phyloP scores from a whole-genome alignment of 1,284 basidiomycete genomes.

The Cutaneotrichosporon daszewskae region DNA sequence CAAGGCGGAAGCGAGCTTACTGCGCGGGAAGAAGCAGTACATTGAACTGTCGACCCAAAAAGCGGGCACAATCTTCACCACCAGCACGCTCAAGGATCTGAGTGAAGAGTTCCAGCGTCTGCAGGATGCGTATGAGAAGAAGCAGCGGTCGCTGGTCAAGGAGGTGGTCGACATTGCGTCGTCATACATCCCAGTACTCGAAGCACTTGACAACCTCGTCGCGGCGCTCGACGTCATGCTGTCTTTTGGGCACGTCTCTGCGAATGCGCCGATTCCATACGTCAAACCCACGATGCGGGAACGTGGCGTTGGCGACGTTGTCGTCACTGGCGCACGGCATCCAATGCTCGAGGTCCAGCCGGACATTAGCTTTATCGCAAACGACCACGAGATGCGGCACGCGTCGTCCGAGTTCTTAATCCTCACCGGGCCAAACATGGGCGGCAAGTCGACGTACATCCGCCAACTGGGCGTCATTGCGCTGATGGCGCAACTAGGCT shows the following conservation, averaged over 20 bases:
- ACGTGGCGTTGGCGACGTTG: slow-evolving; percentile 70
- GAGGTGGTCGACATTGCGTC: slow-evolving; percentile 91
- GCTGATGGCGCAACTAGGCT: slow-evolving; percentile 91
- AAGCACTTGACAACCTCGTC: slow-evolving; percentile 77
- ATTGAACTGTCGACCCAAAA: slow-evolving; percentile 83
- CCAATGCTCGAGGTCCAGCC: slow-evolving; percentile 97
- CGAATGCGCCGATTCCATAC: slow-evolving; percentile 79
- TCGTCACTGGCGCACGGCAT: slow-evolving; percentile 79
- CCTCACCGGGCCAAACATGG: slow-evolving; percentile 84
- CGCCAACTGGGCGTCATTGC: slow-evolving; percentile 87
- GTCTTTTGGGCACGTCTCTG: slow-evolving; percentile 85
- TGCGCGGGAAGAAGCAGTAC: slow-evolving; percentile 66
- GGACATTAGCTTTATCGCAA: slow-evolving; percentile 90
- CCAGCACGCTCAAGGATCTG: slow-evolving; percentile 63
- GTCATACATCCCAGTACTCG: slow-evolving; percentile 84
- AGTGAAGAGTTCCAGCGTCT: slow-evolving; percentile 70
- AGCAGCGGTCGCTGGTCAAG: slow-evolving; percentile 79
- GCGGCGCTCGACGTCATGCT: slow-evolving; percentile 89
- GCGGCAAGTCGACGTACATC: slow-evolving; percentile 90
- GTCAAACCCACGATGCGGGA: slow-evolving; percentile 56
- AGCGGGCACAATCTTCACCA: slow-evolving; percentile 89
- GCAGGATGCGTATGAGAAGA: slow-evolving; percentile 64
- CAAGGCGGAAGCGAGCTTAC: slow-evolving; percentile 76
- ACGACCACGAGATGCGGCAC: slow-evolving; percentile 56
- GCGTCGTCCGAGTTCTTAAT: slow-evolving; percentile 50